Evolutionary conservation across 768 basidiomycete species (phyloP), one percentile per base, ranked within the genome.

Genomic region (Termitomyces sp.): DNA sequence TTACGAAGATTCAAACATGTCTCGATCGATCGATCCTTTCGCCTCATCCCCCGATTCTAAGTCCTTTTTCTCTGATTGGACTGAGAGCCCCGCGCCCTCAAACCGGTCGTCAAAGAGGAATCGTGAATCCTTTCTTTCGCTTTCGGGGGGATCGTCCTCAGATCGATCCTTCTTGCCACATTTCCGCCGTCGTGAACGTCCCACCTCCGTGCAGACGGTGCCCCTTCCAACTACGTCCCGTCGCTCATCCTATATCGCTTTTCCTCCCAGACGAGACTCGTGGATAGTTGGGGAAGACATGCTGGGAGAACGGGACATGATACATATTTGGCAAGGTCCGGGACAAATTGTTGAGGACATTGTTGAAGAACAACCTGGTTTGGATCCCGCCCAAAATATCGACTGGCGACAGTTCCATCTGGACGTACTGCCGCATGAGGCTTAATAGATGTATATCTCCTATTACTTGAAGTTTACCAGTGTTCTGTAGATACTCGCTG

Each of bases 401-500:
- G 82, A 85, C 66, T 85, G 83, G 83, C 76, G 82, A 4, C 77
- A 83, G 66, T 85, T 85, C 57, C 83, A 84, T 61, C 70, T 74
- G 18, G 78, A 82, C 50, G 71, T 81, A 55, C 54, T 77, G 52
- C 67, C 62, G 12, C 69, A 70, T 22, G 71, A 75, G 36, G 61
- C 51, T 37, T 57, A n/a, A 50, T 42, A 54, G 53, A 54, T 42
- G n/a, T 52, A 30, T 41, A 27, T 53, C n/a, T 34, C 27, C 24
- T 41, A 27, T 18, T 6, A 27, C 37, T 41, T n/a, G 39, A 53
- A 37, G 16, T 36, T 27, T 27, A 39, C 27, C 18, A 11, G 16
- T 54, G 31, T 27, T n/a, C 11, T 20, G 24, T 37, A 6, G 39
- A n/a, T 53, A 30, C 18, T 30, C 12, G 18, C 13, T 33, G 31